A percentile compares a stretch with the other conserved stretches of the same genome.
Evolutionary conservation across 345 rosid species (phyloP).

Genomic region (Euphorbia pulcherrima): DNA sequence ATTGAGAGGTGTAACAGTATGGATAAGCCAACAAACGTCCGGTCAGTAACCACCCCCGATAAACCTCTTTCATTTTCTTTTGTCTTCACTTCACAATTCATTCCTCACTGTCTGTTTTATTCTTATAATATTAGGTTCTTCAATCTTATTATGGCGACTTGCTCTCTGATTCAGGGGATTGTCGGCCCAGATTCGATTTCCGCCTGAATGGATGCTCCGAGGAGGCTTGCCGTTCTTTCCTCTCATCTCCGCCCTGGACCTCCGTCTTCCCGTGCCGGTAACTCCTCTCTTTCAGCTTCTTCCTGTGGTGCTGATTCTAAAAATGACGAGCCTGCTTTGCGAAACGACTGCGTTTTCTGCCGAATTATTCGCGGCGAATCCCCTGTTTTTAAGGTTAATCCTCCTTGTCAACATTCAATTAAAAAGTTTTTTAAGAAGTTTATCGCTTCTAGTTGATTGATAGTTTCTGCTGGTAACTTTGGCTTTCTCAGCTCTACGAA

Average conservation of each 20-base stretch:
- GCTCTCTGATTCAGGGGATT: background rate
- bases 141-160: background rate
- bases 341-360: constrained; percentile 75
- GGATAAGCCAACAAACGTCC: constrained; percentile 12
- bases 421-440: background rate
- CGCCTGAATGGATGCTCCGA: constrained; percentile 37
- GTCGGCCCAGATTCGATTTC: background rate
- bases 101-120: background rate
- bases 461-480: no score
- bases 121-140: background rate
- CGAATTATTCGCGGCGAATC: constrained; percentile 70
- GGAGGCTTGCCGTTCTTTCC: constrained; percentile 65
- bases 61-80: background rate
- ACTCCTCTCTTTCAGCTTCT: constrained; percentile 30
- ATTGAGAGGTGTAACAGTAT: background rate
- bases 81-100: background rate
- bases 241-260: constrained; percentile 51
- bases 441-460: no score
- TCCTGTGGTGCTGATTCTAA: constrained; percentile 29
- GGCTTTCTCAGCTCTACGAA: constrained; percentile 65
- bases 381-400: constrained; percentile 59
- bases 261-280: background rate
- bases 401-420: background rate
- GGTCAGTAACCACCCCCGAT: background rate
- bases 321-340: constrained; percentile 2